Evolutionary conservation across 2,329 filamentous ascomycete genomes (phyloP).

Genomic region (Didymosphaeria variabile): DNA sequence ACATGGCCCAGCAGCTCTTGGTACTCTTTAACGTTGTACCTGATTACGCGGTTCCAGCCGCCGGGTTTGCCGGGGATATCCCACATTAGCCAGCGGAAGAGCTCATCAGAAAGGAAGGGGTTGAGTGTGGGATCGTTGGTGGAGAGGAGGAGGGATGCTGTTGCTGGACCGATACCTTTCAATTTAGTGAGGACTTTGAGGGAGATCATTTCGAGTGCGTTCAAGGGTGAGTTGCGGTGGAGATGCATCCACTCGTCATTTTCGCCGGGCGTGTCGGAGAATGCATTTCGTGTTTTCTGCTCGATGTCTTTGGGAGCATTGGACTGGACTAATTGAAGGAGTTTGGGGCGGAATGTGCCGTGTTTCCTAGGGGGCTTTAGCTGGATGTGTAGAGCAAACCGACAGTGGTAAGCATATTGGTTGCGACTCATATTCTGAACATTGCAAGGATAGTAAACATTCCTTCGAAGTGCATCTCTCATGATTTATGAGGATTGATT

Average conservation of each 20-base stretch:
- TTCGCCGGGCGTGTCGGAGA: conserved; percentile 41
- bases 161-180: conserved; percentile 81
- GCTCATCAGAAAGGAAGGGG: conserved; percentile 83
- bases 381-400: neutral
- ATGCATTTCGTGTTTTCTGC: conserved; percentile 62
- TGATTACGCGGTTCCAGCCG: conserved; percentile 64
- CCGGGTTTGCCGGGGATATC: conserved; percentile 52
- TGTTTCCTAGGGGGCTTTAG: conserved; percentile 51
- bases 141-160: conserved; percentile 74
- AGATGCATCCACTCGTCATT: too few relatives aligned
- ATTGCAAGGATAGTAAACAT: too few relatives aligned
- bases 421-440: too few relatives aligned
- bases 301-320: conserved; percentile 64
- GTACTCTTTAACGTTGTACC: conserved; percentile 77
- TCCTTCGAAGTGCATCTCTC: too few relatives aligned
- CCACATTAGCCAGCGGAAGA: conserved; percentile 75
- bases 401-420: too few relatives aligned
- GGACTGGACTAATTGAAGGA: conserved; percentile 61
- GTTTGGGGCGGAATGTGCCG: conserved; percentile 60
- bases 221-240: neutral
- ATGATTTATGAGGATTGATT: too few relatives aligned
- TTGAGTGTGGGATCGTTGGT: conserved; percentile 67
- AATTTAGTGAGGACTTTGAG: conserved; percentile 65
- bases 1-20: conserved; percentile 58
- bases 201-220: neutral